Evolutionary conservation across 768 basidiomycete genomes (phyloP).

Genomic region (Lepiota brunneoincarnata): DNA sequence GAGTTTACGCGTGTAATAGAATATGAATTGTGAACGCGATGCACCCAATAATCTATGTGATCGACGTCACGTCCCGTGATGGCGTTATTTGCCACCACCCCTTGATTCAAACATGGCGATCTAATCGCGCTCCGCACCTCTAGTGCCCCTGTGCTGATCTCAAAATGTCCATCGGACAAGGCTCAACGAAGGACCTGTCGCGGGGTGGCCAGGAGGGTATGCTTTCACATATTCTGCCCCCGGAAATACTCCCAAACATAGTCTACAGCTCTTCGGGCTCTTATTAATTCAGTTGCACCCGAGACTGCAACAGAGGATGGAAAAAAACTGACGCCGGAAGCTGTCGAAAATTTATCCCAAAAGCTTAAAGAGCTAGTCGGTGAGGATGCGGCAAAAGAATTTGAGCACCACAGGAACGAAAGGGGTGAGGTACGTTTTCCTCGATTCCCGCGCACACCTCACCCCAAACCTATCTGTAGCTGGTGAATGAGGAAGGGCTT

Average conservation of each 20-base stretch:
- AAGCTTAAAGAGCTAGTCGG: constrained; percentile 60
- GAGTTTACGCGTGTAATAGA: not conserved
- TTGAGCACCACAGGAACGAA: constrained; percentile 41
- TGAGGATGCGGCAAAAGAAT: constrained; percentile 31
- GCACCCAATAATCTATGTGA: constrained; percentile 1
- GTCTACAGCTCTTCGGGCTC: constrained; percentile 35
- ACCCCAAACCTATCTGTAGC: constrained; percentile 35
- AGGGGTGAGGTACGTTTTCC: constrained; percentile 58
- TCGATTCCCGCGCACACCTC: constrained; percentile 15
- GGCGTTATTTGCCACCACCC: constrained; percentile 10
- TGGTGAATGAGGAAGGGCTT: constrained; percentile 74
- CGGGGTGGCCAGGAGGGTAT: constrained; percentile 29
- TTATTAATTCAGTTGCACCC: constrained; percentile 38
- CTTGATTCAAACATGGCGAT: constrained; percentile 4
- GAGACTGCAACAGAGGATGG: constrained; percentile 18
- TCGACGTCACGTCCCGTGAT: constrained; percentile 13
- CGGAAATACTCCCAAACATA: not conserved
- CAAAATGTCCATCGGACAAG: constrained; percentile 16
- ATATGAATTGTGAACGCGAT: not conserved
- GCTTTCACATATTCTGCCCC: not conserved
- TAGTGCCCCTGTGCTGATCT: not conserved
- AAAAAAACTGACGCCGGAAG: constrained; percentile 42
- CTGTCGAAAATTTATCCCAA: constrained; percentile 52
- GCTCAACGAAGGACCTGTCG: constrained; percentile 22
- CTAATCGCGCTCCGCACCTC: not conserved